Evolutionary conservation across 1,139 yeast species (phyloP).

Genomic region (Kodamaea plutei): DNA sequence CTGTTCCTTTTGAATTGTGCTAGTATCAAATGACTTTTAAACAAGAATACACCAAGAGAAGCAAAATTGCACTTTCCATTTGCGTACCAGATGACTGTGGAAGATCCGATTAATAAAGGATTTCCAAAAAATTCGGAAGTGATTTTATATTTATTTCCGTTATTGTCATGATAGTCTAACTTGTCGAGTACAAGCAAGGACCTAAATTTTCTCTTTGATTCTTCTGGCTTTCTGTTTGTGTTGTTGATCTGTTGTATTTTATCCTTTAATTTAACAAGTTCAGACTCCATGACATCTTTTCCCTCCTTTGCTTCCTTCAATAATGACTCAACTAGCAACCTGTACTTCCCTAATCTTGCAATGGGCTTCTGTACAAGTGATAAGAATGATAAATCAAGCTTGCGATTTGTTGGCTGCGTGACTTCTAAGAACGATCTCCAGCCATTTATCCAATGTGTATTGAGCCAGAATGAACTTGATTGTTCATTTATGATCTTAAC

Average conservation of each 20-base stretch:
- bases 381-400: slow-evolving; percentile 42
- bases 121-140: slow-evolving; percentile 39
- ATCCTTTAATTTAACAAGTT: not conserved
- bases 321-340: slow-evolving; percentile 43
- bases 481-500: slow-evolving; percentile 25
- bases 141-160: too few species aligned
- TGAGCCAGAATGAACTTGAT: not conserved
- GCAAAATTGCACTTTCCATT: slow-evolving; percentile 12
- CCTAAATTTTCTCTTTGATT: too few species aligned
- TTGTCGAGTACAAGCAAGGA: not conserved
- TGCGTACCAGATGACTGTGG: slow-evolving; percentile 37
- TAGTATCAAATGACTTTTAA: slow-evolving; percentile 47
- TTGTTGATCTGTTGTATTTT: not conserved
- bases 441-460: slow-evolving; percentile 18
- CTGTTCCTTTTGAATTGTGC: slow-evolving; percentile 16
- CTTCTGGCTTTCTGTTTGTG: too few species aligned
- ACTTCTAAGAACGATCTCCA: slow-evolving; percentile 41
- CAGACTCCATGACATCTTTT: not conserved
- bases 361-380: slow-evolving; percentile 55
- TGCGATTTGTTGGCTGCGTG: slow-evolving; percentile 30
- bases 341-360: slow-evolving; percentile 48
- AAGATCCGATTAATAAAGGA: slow-evolving; percentile 37
- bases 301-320: slow-evolving; percentile 19
- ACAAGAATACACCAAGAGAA: slow-evolving; percentile 40
- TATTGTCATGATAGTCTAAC: too few species aligned